A percentile compares a stretch with the other conserved stretches of the same genome.
Conservation (phyloP, 345 rosid genomes). For the Hibiscus mutabilis region DNA sequence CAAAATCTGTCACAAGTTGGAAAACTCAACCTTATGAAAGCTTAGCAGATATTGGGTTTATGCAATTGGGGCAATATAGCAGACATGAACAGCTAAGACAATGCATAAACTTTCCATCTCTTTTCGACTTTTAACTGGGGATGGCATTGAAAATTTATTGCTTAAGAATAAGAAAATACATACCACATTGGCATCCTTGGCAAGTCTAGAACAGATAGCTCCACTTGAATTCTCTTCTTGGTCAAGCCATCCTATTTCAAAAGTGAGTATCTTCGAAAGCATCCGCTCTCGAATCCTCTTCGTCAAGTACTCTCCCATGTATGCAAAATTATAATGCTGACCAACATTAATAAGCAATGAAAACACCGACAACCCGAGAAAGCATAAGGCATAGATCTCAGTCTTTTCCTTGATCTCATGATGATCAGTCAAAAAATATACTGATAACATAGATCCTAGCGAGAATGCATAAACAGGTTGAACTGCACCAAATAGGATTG, state of each 20-base stretch:
- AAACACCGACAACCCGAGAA: slow-evolving; percentile 41
- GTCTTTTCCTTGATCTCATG: slow-evolving; percentile 51
- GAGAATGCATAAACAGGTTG: slow-evolving; percentile 55
- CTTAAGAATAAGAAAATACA: slow-evolving; percentile 1
- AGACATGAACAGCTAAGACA: not conserved
- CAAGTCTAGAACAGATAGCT: slow-evolving; percentile 60
- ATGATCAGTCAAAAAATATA: slow-evolving; percentile 41
- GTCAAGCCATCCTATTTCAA: slow-evolving; percentile 77
- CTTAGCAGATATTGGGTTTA: not conserved
- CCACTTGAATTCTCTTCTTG: slow-evolving; percentile 64
- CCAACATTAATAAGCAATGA: slow-evolving; percentile 37
- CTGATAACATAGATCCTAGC: slow-evolving; percentile 55
- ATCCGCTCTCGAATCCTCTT: slow-evolving; percentile 64
- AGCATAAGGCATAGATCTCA: slow-evolving; percentile 39
- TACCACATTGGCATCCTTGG: slow-evolving; percentile 63
- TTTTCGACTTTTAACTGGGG: not conserved
- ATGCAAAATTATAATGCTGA: slow-evolving; percentile 62
- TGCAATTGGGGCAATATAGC: not conserved
- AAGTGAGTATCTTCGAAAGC: slow-evolving; percentile 64
- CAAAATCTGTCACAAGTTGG: no score
- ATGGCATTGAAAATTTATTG: not conserved
- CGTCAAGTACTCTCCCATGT: slow-evolving; percentile 59
- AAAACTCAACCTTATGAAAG: no score
- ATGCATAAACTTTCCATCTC: not conserved
- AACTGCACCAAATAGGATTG: slow-evolving; percentile 52